Evolutionary conservation across 768 basidiomycete genomes (phyloP).

Genomic region (Kwoniella sp.): DNA sequence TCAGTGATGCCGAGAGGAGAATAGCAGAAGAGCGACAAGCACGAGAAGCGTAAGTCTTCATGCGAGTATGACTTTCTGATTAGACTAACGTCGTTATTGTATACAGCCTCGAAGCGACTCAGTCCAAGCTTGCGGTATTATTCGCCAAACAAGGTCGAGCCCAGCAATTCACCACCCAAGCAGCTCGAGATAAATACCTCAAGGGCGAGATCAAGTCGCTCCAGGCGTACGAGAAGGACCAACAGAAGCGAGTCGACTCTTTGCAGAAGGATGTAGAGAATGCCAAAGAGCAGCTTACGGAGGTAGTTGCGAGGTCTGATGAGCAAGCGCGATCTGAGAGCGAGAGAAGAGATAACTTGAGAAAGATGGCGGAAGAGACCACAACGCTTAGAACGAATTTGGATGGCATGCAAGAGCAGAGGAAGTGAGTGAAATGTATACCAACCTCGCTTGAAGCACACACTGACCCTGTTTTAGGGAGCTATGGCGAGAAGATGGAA

Average conservation of each 20-base stretch:
- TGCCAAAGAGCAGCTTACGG: slow-evolving; percentile 55
- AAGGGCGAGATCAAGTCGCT: slow-evolving; percentile 75
- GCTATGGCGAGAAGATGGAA: slow-evolving; percentile 91
- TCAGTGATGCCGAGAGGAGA: slow-evolving; percentile 70
- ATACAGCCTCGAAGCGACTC: slow-evolving; percentile 69
- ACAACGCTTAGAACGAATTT: slow-evolving; percentile 67
- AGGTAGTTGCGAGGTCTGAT: slow-evolving; percentile 60
- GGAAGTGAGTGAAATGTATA: slow-evolving; percentile 62
- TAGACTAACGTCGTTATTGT: slow-evolving; percentile 6
- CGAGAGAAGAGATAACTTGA: slow-evolving; percentile 63
- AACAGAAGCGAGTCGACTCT: slow-evolving; percentile 63
- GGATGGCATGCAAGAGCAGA: slow-evolving; percentile 69
- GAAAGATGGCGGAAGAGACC: slow-evolving; percentile 60
- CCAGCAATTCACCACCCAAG: slow-evolving; percentile 77
- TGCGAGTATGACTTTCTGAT: not conserved
- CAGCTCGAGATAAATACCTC: slow-evolving; percentile 81
- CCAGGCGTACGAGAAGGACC: slow-evolving; percentile 62
- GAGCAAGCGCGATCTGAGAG: slow-evolving; percentile 64
- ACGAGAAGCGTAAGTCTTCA: slow-evolving; percentile 60
- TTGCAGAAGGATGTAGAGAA: slow-evolving; percentile 54
- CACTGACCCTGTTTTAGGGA: slow-evolving; percentile 59
- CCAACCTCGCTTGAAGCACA: not conserved
- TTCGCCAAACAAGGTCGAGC: slow-evolving; percentile 89
- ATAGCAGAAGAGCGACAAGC: slow-evolving; percentile 58
- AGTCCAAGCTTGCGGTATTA: slow-evolving; percentile 69